phyloP scores from a whole-genome alignment of 176 grass and related monocot genomes.

The Zea luxurians region DNA sequence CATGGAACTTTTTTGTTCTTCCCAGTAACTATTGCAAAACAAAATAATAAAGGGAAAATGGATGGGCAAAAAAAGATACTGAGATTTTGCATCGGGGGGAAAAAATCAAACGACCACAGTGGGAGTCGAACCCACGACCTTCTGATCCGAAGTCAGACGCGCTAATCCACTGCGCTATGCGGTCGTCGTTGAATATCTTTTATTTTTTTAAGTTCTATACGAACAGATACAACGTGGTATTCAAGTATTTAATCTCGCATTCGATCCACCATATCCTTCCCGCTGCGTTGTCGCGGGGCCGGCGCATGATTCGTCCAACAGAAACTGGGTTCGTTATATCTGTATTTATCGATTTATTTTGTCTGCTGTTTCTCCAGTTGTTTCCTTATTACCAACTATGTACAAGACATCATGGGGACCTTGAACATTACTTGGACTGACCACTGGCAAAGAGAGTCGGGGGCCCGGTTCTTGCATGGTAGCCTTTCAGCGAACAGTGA shows the following conservation, averaged over 20 bases:
- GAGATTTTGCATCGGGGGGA: too few species aligned
- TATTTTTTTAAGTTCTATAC: background rate
- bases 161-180: constrained; percentile 99
- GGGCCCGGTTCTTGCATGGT: constrained; percentile 53
- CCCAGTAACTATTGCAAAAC: too few species aligned
- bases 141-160: constrained; percentile 99
- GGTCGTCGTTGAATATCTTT: background rate
- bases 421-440: constrained; percentile 82
- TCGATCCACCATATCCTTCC: constrained; percentile 80
- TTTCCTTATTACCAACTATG: constrained; percentile 51
- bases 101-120: constrained; percentile 61
- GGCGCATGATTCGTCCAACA: background rate
- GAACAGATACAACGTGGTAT: too few species aligned
- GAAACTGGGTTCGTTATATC: background rate
- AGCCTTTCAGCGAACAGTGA: constrained; percentile 4
- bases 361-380: background rate
- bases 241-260: background rate
- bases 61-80: too few species aligned
- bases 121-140: constrained; percentile 99
- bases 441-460: constrained; percentile 79
- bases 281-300: background rate
- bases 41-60: too few species aligned
- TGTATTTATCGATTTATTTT: constrained; percentile 9
- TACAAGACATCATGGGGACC: constrained; percentile 98
- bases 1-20: too few species aligned